phyloP scores from a whole-genome alignment of 2,329 filamentous ascomycete species.

The Chalara sp. region DNA sequence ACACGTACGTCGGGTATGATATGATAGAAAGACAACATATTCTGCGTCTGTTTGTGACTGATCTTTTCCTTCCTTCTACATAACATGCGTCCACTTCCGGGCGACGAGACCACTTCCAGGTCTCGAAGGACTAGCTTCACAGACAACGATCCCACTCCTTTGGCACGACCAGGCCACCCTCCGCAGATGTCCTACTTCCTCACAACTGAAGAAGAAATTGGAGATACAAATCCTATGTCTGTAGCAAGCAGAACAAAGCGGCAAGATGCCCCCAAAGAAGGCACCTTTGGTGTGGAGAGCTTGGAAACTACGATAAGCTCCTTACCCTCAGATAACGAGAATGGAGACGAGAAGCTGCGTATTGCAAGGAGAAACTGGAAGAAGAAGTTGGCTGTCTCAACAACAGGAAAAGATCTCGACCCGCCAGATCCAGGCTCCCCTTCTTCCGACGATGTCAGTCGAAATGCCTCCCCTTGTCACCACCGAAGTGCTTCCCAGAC shows the following conservation, averaged over 20 bases:
- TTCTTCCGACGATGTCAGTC: slow-evolving; percentile 25
- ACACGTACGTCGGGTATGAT: no score
- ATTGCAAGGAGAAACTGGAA: slow-evolving; percentile 23
- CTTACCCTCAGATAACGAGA: slow-evolving; percentile 20
- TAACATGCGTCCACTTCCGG: slow-evolving; percentile 39
- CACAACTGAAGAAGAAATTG: slow-evolving; percentile 42
- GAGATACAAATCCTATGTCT: slow-evolving; percentile 31
- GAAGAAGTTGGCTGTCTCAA: slow-evolving; percentile 15
- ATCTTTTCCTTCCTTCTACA: neutral
- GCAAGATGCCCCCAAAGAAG: slow-evolving; percentile 27
- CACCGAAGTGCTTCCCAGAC: slow-evolving; percentile 26
- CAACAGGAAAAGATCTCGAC: slow-evolving; percentile 15
- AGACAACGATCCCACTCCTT: slow-evolving; percentile 31
- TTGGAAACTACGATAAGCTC: slow-evolving; percentile 27
- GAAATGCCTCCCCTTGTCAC: slow-evolving; percentile 25
- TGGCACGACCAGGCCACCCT: slow-evolving; percentile 26
- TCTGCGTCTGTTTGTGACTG: neutral
- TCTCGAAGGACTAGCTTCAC: slow-evolving; percentile 30
- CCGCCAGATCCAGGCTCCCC: slow-evolving; percentile 16
- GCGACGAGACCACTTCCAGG: slow-evolving; percentile 36
- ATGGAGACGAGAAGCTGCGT: slow-evolving; percentile 18
- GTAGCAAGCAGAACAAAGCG: slow-evolving; percentile 23
- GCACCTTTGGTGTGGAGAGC: slow-evolving; percentile 26
- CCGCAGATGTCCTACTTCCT: slow-evolving; percentile 47
- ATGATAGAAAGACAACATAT: no score